These are phyloP conservation scores for Xylaria flabelliformis DNA, from an alignment of 495 filamentous ascomycete genomes.

Conservation along the genomic window DNA sequence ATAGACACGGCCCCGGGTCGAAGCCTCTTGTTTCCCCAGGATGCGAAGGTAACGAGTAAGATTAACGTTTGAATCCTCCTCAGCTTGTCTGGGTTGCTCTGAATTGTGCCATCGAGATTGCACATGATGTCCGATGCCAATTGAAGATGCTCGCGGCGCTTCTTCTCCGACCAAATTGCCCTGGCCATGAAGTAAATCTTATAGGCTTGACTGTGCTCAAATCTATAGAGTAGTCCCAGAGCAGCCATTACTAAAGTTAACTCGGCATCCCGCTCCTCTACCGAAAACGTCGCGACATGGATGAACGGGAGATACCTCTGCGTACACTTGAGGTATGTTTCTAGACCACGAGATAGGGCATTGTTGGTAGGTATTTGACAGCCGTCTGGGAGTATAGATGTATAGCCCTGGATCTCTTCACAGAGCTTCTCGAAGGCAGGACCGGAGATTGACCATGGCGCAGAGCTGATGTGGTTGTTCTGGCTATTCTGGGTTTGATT, in stretches of 20 bases:
- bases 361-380: conserved; percentile 58
- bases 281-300: conserved; percentile 56
- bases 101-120: not conserved
- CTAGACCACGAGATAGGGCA: conserved; percentile 55
- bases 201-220: conserved; percentile 57
- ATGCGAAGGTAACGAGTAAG: conserved; percentile 57
- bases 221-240: conserved; percentile 58
- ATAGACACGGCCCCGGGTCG: conserved; percentile 58
- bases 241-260: conserved; percentile 56
- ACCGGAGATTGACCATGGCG: conserved; percentile 59
- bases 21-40: conserved; percentile 51
- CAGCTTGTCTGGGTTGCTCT: conserved; percentile 40
- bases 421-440: conserved; percentile 55
- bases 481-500: not conserved
- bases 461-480: conserved; percentile 3
- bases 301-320: conserved; percentile 60
- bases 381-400: conserved; percentile 54
- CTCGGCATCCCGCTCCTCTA: conserved; percentile 53
- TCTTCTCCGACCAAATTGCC: conserved; percentile 54
- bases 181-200: conserved; percentile 54
- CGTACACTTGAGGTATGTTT: conserved; percentile 57
- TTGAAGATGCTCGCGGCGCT: conserved; percentile 54
- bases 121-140: conserved; percentile 44
- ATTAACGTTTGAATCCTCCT: conserved; percentile 52
- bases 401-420: conserved; percentile 56